Evolutionary conservation across 2,329 filamentous ascomycete genomes (phyloP).

Genomic region (Ophiostoma piceae): DNA sequence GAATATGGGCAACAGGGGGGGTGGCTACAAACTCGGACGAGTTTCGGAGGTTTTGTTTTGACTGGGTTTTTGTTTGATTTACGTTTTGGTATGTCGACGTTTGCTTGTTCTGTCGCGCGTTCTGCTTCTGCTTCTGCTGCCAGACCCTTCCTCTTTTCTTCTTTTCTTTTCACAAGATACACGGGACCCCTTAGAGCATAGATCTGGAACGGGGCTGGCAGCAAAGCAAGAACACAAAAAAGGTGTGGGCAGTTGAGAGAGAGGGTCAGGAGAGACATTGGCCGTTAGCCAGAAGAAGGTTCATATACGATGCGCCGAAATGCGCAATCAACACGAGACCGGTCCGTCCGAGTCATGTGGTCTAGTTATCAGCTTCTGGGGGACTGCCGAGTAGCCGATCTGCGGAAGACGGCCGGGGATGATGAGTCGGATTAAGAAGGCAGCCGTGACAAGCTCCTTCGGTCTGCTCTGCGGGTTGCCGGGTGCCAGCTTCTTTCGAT

Average conservation of each 20-base stretch:
- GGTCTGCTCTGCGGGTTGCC: neutral
- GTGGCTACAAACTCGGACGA: slow-evolving; percentile 16
- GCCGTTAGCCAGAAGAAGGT: too few relatives aligned
- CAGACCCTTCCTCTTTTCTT: slow-evolving; percentile 5
- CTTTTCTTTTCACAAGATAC: neutral
- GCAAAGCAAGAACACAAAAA: slow-evolving; percentile 3
- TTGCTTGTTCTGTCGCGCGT: slow-evolving; percentile 12
- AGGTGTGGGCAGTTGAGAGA: neutral
- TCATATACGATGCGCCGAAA: slow-evolving; percentile 10
- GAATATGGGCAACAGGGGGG: slow-evolving; percentile 21
- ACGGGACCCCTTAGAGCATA: slow-evolving; percentile 13
- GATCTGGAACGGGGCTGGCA: neutral
- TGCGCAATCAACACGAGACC: neutral
- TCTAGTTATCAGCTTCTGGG: neutral
- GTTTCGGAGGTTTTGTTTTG: slow-evolving; percentile 15
- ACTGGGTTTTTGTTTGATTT: slow-evolving; percentile 13
- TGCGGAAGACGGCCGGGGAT: neutral
- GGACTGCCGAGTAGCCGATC: neutral
- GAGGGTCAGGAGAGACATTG: too few relatives aligned
- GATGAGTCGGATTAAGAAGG: neutral
- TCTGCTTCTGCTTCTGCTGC: neutral
- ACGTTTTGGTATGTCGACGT: slow-evolving; percentile 12
- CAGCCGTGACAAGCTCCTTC: slow-evolving; percentile 1
- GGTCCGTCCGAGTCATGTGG: neutral
- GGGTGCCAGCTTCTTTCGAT: slow-evolving; percentile 2